Percentiles rank a stretch among this genome's conserved stretches.
Evolutionary conservation across 176 grass and related monocot species (phyloP).

Genomic region (Cenchrus americanus): DNA sequence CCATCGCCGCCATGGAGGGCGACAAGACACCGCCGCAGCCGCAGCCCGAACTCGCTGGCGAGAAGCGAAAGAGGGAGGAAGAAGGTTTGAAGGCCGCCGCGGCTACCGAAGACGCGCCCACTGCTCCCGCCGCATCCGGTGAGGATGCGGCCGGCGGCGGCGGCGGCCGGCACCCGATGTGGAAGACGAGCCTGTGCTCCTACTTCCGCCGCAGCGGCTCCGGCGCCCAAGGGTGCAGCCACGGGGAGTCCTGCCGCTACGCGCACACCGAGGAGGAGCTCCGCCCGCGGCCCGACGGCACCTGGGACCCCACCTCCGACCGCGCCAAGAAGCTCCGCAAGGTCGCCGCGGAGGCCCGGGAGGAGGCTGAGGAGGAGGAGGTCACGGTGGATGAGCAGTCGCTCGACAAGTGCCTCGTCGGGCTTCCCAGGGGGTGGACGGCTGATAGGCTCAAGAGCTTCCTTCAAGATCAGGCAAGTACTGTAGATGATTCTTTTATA

Average conservation of each 20-base stretch:
- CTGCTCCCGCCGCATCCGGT: not conserved
- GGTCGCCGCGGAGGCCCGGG: constrained; percentile 15
- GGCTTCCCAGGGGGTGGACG: constrained; percentile 67
- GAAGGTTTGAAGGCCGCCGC: not conserved
- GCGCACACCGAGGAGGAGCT: constrained; percentile 93
- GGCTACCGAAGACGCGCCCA: not conserved
- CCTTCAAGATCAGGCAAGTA: constrained; percentile 70
- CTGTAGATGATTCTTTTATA: not conserved
- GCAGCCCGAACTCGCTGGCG: constrained; percentile 37
- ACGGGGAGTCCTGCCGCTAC: constrained; percentile 78
- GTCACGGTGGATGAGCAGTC: constrained; percentile 51
- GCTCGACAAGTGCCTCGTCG: constrained; percentile 86
- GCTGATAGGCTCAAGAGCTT: constrained; percentile 67
- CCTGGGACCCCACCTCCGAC: constrained; percentile 85
- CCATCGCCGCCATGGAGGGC: constrained; percentile 14
- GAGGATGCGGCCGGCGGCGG: not conserved
- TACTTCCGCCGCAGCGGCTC: constrained; percentile 59
- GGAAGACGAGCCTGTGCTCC: constrained; percentile 96
- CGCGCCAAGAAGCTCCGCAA: constrained; percentile 64
- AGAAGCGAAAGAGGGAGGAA: constrained; percentile 75
- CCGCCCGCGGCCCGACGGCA: constrained; percentile 73
- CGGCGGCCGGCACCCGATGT: constrained; percentile 46
- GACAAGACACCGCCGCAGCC: not conserved
- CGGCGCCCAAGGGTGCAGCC: constrained; percentile 63
- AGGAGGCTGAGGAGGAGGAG: constrained; percentile 52